Evolutionary conservation across 2,329 filamentous ascomycete genomes (phyloP).

Genomic region (Fusarium sp.): DNA sequence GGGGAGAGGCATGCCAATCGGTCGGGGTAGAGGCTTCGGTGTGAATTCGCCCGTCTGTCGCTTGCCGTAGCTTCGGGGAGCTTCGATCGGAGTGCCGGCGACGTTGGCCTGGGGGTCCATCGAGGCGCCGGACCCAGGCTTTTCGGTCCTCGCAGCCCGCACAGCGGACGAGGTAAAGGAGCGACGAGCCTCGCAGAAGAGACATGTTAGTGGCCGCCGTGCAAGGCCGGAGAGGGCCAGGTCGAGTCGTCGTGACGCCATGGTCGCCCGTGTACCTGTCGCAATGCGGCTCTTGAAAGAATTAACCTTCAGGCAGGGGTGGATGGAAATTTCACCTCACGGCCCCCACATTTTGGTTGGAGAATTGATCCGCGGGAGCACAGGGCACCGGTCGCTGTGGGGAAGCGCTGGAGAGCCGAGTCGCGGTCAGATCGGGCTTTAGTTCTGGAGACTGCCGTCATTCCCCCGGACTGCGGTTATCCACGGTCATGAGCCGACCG

Average conservation of each 20-base stretch:
- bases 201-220: conserved; percentile 59
- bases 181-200: conserved; percentile 67
- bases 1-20: conserved; percentile 85
- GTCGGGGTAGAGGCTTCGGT: conserved; percentile 75
- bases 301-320: neutral
- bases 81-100: conserved; percentile 67
- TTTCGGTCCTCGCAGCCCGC: conserved; percentile 50
- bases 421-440: conserved; percentile 41
- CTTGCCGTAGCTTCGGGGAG: conserved; percentile 73
- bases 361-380: conserved; percentile 32
- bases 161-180: conserved; percentile 63
- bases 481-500: conserved; percentile 52
- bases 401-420: conserved; percentile 36
- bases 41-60: conserved; percentile 67
- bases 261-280: conserved; percentile 30
- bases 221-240: conserved; percentile 49
- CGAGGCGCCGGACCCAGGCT: conserved; percentile 55
- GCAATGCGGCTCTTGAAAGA: conserved; percentile 30
- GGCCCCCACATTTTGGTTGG: conserved; percentile 20
- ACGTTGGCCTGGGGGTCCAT: conserved; percentile 58
- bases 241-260: conserved; percentile 54
- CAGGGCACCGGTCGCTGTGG: conserved; percentile 40
- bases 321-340: conserved; percentile 39
- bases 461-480: conserved; percentile 57
- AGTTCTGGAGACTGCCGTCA: conserved; percentile 38